Evolutionary conservation across 2,329 filamentous ascomycete genomes (phyloP).

Genomic region (Aspergillus felis): DNA sequence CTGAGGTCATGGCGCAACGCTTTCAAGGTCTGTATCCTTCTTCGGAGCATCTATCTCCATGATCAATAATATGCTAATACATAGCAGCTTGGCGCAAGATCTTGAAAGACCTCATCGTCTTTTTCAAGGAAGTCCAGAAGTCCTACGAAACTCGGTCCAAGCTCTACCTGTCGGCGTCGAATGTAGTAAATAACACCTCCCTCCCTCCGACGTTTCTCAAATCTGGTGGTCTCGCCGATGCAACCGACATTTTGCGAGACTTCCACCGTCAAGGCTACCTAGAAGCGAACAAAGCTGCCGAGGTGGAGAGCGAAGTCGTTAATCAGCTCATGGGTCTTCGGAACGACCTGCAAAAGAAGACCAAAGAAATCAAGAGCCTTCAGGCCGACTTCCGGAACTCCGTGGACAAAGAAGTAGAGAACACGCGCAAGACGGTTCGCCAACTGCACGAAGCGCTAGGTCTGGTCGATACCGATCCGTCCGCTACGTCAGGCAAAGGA

Average conservation of each 20-base stretch:
- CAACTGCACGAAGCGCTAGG: constrained; percentile 77
- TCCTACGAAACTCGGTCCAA: constrained; percentile 87
- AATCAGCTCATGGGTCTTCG: constrained; percentile 78
- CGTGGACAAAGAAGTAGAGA: constrained; percentile 91
- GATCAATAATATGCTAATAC: constrained; percentile 9
- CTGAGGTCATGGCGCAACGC: constrained; percentile 77
- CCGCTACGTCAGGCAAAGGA: constrained; percentile 73
- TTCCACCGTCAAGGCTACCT: constrained; percentile 77
- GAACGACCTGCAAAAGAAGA: constrained; percentile 88
- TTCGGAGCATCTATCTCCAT: background rate
- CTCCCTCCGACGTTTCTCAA: constrained; percentile 72
- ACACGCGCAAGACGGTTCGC: constrained; percentile 72
- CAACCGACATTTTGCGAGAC: constrained; percentile 71
- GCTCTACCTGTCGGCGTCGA: constrained; percentile 74
- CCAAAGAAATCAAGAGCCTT: constrained; percentile 94
- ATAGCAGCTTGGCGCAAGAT: constrained; percentile 83
- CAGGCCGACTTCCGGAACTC: constrained; percentile 96
- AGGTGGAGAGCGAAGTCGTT: constrained; percentile 90
- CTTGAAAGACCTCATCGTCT: constrained; percentile 87
- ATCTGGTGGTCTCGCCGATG: constrained; percentile 83
- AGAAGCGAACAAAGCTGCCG: constrained; percentile 82
- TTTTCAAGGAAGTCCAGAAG: constrained; percentile 86
- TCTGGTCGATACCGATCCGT: constrained; percentile 72
- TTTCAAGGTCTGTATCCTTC: constrained; percentile 69
- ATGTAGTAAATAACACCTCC: constrained; percentile 75